Conservation (phyloP, 2,329 filamentous ascomycete genomes). For the Arthroderma sp. region DNA sequence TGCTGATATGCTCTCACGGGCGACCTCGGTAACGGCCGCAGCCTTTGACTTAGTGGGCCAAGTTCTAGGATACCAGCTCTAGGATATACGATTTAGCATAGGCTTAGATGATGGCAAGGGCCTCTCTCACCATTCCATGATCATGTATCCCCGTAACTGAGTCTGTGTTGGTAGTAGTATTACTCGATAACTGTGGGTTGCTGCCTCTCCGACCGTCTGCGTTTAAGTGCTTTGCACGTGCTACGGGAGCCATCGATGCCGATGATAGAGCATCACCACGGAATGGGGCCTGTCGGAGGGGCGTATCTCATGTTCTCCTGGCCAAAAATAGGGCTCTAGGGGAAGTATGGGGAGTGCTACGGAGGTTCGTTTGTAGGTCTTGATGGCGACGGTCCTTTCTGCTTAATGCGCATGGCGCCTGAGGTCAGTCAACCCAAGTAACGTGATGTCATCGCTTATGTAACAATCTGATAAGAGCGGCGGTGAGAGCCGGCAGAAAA, state of each 20-base stretch:
- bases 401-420: conserved; percentile 1
- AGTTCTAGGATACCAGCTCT: conserved; percentile 35
- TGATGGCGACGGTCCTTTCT: background rate
- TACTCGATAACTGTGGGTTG: background rate
- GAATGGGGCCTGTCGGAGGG: background rate
- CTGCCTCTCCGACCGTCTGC: background rate
- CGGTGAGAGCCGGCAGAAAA: conserved; percentile 1
- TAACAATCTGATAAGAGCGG: conserved; percentile 3
- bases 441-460: conserved; percentile 13
- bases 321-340: background rate
- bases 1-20: conserved; percentile 39
- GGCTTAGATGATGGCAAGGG: background rate
- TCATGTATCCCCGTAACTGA: background rate
- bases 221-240: conserved; percentile 15
- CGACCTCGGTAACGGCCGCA: conserved; percentile 38
- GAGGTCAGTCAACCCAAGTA: conserved; percentile 6
- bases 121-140: background rate
- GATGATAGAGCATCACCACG: conserved; percentile 26
- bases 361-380: background rate
- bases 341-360: background rate
- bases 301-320: background rate
- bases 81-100: conserved; percentile 10
- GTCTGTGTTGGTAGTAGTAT: background rate
- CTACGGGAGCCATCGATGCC: conserved; percentile 29
- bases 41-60: conserved; percentile 38